Evolutionary conservation across 1,139 yeast species (phyloP), one percentile per base, ranked within the genome.

Genomic region (Nadsonia commutata): DNA sequence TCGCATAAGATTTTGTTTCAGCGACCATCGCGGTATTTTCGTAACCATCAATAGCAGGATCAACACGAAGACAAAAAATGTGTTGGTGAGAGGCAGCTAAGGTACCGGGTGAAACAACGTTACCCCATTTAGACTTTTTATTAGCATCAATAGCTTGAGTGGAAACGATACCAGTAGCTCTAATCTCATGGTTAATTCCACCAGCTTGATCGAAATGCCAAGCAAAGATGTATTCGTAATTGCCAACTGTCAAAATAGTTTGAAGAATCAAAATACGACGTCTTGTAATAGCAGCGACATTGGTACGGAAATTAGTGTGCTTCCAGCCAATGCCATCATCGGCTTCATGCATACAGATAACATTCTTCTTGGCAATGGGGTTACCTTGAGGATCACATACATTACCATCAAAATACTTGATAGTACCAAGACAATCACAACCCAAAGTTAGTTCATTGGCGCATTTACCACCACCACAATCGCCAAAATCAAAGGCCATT

Each of bases 61-160:
- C 94, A 55, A 84, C 76, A 69, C 94, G 78, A 65, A 83, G 78
- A 13, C 84, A 76, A 59, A 84, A 71, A 55, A 84, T 71, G 65
- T 84, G 95, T 70, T 84, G 95, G 63, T 84, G 95, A 65, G 80
- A 80, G 33, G 94, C 80, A 43, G 95, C 95, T 73, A 82, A 72
- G 46, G 80, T 90, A 57, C 83, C 78, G 51, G 94, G 94, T 21
- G 86, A 88, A 48, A 84, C 84, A 53, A 76, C 71, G 31, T 90
- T 83, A 57, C 94, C 93, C 80, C 84, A 83, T 52, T 82, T 81
- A 52, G 81, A 83, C 47, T 68, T 73, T 56, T 74, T 76, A 57
- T 76, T 79, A 52, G 73, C 78, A 52, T 84, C 94, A 56, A 82
- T 80, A 56, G 90, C 88, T 80, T 80, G 82, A 19, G 68, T 64